These are phyloP conservation scores for Quaeritorhiza haematococci DNA, from an alignment of 371 early-diverging fungal genomes.

Conservation along the genomic window DNA sequence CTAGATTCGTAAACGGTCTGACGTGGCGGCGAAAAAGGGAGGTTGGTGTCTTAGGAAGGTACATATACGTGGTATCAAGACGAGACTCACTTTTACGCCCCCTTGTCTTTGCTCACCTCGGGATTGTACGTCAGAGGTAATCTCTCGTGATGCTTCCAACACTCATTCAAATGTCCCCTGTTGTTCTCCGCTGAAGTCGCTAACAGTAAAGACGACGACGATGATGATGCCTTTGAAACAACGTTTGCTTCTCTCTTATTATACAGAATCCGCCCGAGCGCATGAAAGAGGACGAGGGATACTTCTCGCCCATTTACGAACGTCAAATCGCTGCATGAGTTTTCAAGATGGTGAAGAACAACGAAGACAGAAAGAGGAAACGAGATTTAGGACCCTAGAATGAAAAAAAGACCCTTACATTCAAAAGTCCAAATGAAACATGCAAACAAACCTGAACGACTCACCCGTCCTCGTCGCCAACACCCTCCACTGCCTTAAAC, in stretches of 20 bases:
- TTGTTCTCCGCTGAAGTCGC: neutral
- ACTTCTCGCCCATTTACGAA: slow-evolving; percentile 35
- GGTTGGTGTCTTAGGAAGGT: neutral
- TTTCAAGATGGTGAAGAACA: neutral
- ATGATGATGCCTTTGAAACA: too few relatives aligned
- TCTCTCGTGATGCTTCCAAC: neutral
- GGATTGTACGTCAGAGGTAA: neutral
- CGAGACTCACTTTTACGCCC: too few relatives aligned
- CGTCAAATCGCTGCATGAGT: neutral
- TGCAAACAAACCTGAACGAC: too few relatives aligned
- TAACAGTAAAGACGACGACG: too few relatives aligned
- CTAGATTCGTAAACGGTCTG: slow-evolving; percentile 43
- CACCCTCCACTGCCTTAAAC: neutral
- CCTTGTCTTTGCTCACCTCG: too few relatives aligned
- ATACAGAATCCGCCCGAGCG: slow-evolving; percentile 44
- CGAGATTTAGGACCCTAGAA: neutral
- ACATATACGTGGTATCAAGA: too few relatives aligned
- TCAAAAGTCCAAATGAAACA: neutral
- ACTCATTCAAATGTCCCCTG: neutral
- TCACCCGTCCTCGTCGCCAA: too few relatives aligned
- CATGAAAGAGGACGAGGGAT: slow-evolving; percentile 42
- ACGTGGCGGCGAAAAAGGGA: too few relatives aligned
- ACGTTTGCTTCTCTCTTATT: slow-evolving; percentile 32
- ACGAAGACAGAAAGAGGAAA: neutral
- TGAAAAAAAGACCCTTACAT: neutral